These are phyloP conservation scores for Paecilomyces niveus DNA, from an alignment of 2,329 filamentous ascomycete genomes.

Conservation along the genomic window DNA sequence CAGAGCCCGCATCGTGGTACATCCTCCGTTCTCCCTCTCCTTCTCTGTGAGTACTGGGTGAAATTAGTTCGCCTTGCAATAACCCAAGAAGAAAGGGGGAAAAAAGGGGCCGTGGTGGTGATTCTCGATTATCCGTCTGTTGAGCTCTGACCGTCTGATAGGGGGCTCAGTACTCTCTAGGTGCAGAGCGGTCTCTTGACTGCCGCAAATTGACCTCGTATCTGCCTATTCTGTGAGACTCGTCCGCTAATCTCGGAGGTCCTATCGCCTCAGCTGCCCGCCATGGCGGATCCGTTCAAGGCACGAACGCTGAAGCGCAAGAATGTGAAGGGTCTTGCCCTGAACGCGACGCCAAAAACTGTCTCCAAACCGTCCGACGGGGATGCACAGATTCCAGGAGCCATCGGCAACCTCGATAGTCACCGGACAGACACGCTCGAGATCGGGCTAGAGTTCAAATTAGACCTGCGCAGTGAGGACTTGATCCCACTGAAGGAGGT, in stretches of 20 bases:
- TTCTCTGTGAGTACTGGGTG: neutral
- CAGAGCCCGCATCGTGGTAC: neutral
- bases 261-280: constrained; percentile 6
- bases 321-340: constrained; percentile 92
- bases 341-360: constrained; percentile 69
- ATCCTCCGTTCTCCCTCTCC: neutral
- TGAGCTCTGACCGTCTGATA: neutral
- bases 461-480: constrained; percentile 87
- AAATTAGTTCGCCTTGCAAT: neutral
- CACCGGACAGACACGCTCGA: constrained; percentile 68
- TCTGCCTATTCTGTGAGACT: neutral
- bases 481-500: constrained; percentile 89
- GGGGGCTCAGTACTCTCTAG: neutral
- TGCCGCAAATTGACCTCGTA: constrained; percentile 1
- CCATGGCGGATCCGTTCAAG: constrained; percentile 57
- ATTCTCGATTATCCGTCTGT: neutral
- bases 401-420: constrained; percentile 51
- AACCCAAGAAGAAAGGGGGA: neutral
- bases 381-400: constrained; percentile 56
- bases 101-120: neutral
- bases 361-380: constrained; percentile 65
- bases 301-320: constrained; percentile 90
- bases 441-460: constrained; percentile 94
- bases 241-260: constrained; percentile 15
- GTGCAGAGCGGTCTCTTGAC: neutral